Evolutionary conservation across 345 rosid genomes (phyloP).

Genomic region (Geranium brycei): DNA sequence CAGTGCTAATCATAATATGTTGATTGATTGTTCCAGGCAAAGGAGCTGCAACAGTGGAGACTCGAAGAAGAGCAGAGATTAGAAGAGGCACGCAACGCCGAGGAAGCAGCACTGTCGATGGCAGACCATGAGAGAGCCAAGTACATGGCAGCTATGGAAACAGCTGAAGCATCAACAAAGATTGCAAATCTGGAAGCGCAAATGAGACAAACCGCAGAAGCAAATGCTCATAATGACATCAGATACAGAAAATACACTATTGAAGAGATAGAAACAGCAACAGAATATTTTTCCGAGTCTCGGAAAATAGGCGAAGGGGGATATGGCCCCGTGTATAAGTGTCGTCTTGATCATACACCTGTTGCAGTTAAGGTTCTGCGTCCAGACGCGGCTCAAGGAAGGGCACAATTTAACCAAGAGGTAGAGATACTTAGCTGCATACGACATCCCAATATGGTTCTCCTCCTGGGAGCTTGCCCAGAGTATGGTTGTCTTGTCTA

Average conservation of each 20-base stretch:
- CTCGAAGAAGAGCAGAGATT: conserved; percentile 42
- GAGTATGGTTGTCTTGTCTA: conserved; percentile 79
- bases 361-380: conserved; percentile 81
- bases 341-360: conserved; percentile 70
- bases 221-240: conserved; percentile 27
- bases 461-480: conserved; percentile 90
- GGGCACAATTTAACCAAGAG: conserved; percentile 82
- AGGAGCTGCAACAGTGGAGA: conserved; percentile 55
- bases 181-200: conserved; percentile 49
- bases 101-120: conserved; percentile 46
- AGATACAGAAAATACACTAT: conserved; percentile 63
- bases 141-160: conserved; percentile 50
- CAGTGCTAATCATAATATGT: too few species aligned
- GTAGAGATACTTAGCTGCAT: conserved; percentile 79
- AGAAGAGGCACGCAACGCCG: conserved; percentile 50
- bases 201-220: conserved; percentile 37
- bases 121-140: conserved; percentile 54
- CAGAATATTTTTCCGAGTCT: conserved; percentile 35
- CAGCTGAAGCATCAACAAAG: conserved; percentile 55
- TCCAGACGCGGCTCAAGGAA: conserved; percentile 90
- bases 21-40: conserved; percentile 29
- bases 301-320: conserved; percentile 90
- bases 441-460: conserved; percentile 94
- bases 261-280: conserved; percentile 74
- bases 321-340: conserved; percentile 79